These are phyloP conservation scores for Zalaria obscura DNA, from an alignment of 2,329 filamentous ascomycete species.

Conservation along the genomic window DNA sequence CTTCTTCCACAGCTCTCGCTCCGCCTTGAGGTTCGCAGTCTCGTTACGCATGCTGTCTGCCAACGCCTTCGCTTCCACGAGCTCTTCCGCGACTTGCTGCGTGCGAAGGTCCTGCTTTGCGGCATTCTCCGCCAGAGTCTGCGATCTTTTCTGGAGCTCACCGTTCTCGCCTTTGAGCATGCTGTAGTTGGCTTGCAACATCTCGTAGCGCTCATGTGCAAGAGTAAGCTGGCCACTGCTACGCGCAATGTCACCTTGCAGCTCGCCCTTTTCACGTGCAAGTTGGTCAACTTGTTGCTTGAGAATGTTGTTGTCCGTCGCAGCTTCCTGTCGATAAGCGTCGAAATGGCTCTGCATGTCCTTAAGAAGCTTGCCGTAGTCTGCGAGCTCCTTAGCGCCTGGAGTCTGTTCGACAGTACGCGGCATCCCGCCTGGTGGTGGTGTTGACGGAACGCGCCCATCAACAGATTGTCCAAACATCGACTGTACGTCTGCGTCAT, in stretches of 20 bases:
- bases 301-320: conserved; percentile 65
- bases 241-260: conserved; percentile 72
- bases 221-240: conserved; percentile 69
- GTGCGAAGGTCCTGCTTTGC: conserved; percentile 82
- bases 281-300: conserved; percentile 75
- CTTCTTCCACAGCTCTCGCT: conserved; percentile 87
- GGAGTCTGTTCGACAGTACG: conserved; percentile 28
- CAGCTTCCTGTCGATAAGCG: conserved; percentile 71
- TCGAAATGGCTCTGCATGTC: conserved; percentile 87
- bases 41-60: conserved; percentile 83
- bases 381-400: conserved; percentile 44
- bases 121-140: conserved; percentile 63
- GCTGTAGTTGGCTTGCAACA: conserved; percentile 76
- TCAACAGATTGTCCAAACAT: conserved; percentile 60
- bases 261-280: conserved; percentile 63
- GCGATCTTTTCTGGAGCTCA: conserved; percentile 72
- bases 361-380: conserved; percentile 65
- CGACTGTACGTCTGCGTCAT: conserved; percentile 47
- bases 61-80: conserved; percentile 71
- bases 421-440: conserved; percentile 22
- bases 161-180: conserved; percentile 73
- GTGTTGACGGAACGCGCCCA: conserved; percentile 34
- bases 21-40: conserved; percentile 81
- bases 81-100: conserved; percentile 83
- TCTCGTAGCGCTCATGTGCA: conserved; percentile 71